Conservation (phyloP, 805 yeast genomes). For the Nakazawaea populi region DNA sequence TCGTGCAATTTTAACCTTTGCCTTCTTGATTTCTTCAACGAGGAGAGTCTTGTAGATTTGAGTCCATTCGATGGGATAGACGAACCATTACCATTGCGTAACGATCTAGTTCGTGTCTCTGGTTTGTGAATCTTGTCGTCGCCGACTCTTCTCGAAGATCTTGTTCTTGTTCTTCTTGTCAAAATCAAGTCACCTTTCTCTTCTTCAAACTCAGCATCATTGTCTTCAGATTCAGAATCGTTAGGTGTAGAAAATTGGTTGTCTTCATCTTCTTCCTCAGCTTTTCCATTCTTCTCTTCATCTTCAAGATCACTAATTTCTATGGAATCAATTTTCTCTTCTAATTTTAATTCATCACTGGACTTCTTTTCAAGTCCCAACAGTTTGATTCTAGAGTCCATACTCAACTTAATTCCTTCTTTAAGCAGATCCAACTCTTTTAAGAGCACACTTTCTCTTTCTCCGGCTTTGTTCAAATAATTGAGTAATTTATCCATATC, state of each 20-base stretch:
- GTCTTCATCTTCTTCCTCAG: constrained; percentile 13
- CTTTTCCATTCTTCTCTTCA: constrained; percentile 15
- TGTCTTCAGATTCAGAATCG: constrained; percentile 15
- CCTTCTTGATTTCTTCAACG: constrained; percentile 24
- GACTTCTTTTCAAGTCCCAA: constrained; percentile 37
- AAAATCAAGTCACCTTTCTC: not conserved
- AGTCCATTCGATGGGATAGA: not conserved
- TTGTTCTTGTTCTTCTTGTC: constrained; percentile 7
- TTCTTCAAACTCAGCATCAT: constrained; percentile 6
- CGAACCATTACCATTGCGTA: not conserved
- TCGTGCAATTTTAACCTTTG: constrained; percentile 26
- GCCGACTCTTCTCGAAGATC: constrained; percentile 21
- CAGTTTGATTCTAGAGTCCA: constrained; percentile 53
- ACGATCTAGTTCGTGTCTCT: constrained; percentile 11
- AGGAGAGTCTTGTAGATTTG: constrained; percentile 21
- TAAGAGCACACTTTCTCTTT: constrained; percentile 58
- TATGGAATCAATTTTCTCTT: constrained; percentile 32
- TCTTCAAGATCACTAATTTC: constrained; percentile 27
- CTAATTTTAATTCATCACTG: constrained; percentile 35
- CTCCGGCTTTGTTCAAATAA: constrained; percentile 78
- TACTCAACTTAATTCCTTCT: constrained; percentile 48
- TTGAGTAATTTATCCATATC: constrained; percentile 48
- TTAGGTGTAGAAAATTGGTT: constrained; percentile 15
- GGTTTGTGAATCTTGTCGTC: constrained; percentile 15
- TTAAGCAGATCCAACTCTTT: constrained; percentile 53